These are phyloP conservation scores for Gracilariopsis chorda DNA, from an alignment of 23 red algal genomes.

Conservation along the genomic window DNA sequence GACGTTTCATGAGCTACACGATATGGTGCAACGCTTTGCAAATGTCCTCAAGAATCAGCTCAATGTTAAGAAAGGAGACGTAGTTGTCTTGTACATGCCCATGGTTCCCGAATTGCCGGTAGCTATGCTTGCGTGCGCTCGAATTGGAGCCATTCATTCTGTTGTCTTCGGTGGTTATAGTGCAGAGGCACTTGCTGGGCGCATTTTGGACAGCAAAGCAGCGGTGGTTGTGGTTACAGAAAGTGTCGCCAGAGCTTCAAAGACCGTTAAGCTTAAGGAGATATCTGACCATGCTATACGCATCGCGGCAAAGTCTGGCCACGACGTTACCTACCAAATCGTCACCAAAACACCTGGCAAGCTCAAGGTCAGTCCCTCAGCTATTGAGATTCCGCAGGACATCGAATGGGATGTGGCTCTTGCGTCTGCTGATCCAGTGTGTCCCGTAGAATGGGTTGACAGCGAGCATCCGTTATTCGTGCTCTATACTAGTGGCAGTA, in stretches of 20 bases:
- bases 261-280: constrained; percentile 77
- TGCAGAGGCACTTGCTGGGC: constrained; percentile 84
- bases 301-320: constrained; percentile 29
- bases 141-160: constrained; percentile 96
- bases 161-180: constrained; percentile 98
- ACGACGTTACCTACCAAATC: constrained; percentile 55
- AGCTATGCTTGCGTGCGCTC: constrained; percentile 96
- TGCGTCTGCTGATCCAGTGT: neutral
- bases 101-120: constrained; percentile 90
- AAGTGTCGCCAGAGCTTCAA: constrained; percentile 69
- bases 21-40: constrained; percentile 69
- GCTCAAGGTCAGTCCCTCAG: neutral
- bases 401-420: constrained; percentile 64
- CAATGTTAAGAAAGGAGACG: constrained; percentile 84
- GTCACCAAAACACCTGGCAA: constrained; percentile 26
- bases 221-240: constrained; percentile 80
- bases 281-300: constrained; percentile 83
- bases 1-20: constrained; percentile 72
- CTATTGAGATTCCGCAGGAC: constrained; percentile 56
- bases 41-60: constrained; percentile 40
- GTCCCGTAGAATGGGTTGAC: constrained; percentile 91
- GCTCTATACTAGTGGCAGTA: constrained; percentile 92
- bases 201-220: constrained; percentile 64
- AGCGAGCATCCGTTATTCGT: constrained; percentile 96
- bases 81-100: constrained; percentile 95